Conservation (phyloP, 2,329 filamentous ascomycete genomes). For the Cordyceps pruinosa region DNA sequence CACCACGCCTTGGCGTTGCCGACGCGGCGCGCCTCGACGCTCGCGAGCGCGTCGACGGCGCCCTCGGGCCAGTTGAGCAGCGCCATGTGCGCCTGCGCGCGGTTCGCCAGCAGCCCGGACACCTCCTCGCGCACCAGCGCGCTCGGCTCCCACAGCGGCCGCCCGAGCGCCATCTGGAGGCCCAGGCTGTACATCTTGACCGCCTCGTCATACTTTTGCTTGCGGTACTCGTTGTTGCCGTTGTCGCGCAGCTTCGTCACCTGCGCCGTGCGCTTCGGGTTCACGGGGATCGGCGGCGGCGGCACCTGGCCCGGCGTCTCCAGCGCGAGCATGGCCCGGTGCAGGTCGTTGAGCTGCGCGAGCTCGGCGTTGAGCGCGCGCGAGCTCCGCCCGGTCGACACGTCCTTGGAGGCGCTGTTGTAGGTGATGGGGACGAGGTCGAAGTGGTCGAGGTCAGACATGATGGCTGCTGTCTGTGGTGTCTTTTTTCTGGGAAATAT, state of each 20-base stretch:
- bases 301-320: slow-evolving; percentile 59
- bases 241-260: slow-evolving; percentile 86
- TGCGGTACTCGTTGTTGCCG: slow-evolving; percentile 77
- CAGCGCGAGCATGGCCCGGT: slow-evolving; percentile 30
- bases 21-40: slow-evolving; percentile 77
- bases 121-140: slow-evolving; percentile 81
- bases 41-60: slow-evolving; percentile 78
- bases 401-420: slow-evolving; percentile 72
- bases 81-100: slow-evolving; percentile 85
- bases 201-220: slow-evolving; percentile 66
- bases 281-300: slow-evolving; percentile 81
- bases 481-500: neutral
- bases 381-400: slow-evolving; percentile 44
- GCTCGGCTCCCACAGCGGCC: slow-evolving; percentile 83
- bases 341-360: slow-evolving; percentile 12
- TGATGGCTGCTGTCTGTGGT: slow-evolving; percentile 22
- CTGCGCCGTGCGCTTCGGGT: slow-evolving; percentile 83
- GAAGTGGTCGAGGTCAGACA: slow-evolving; percentile 65
- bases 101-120: slow-evolving; percentile 71
- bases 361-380: slow-evolving; percentile 58
- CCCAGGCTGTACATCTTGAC: slow-evolving; percentile 78
- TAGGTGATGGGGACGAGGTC: slow-evolving; percentile 74
- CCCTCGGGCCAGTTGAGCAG: slow-evolving; percentile 77
- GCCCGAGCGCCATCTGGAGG: slow-evolving; percentile 76
- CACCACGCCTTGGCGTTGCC: slow-evolving; percentile 96